A percentile compares a stretch with the other conserved stretches of the same genome.
Conservation (phyloP, 331 rosid species). For the Acacia pycnantha region DNA sequence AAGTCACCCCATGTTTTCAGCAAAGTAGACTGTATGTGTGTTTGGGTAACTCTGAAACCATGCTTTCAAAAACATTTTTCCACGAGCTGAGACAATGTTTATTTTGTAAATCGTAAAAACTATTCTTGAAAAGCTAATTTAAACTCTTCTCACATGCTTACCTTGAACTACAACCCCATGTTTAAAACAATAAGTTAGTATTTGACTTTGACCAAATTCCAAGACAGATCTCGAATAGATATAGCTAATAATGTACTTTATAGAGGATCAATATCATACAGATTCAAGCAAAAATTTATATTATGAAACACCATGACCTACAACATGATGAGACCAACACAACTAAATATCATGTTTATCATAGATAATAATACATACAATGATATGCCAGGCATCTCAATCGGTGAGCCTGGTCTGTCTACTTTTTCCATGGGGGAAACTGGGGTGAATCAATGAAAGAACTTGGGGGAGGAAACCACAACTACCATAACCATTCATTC, state of each 20-base stretch:
- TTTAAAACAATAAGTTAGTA: neutral
- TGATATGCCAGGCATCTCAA: neutral
- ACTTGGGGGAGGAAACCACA: neutral
- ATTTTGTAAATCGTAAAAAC: too few species aligned
- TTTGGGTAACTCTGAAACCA: too few species aligned
- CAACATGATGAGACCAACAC: neutral
- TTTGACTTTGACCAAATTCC: neutral
- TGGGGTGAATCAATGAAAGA: neutral
- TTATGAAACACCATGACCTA: neutral
- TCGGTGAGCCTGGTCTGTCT: neutral
- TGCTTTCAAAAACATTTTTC: too few species aligned
- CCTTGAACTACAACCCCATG: neutral
- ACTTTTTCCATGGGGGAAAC: neutral
- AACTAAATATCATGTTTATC: neutral
- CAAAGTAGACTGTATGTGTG: too few species aligned
- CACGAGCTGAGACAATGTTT: too few species aligned
- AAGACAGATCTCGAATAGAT: neutral
- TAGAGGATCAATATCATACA: neutral
- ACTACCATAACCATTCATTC: constrained; percentile 59
- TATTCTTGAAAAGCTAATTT: too few species aligned
- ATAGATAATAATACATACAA: neutral
- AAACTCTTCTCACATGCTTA: too few species aligned
- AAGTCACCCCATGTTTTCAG: too few species aligned
- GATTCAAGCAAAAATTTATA: neutral
- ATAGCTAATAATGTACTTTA: neutral